Percentiles rank a stretch among this genome's conserved stretches.
These are phyloP conservation scores for Heterobasidion parviporum DNA, from an alignment of 1,284 basidiomycete species.

Conservation along the genomic window DNA sequence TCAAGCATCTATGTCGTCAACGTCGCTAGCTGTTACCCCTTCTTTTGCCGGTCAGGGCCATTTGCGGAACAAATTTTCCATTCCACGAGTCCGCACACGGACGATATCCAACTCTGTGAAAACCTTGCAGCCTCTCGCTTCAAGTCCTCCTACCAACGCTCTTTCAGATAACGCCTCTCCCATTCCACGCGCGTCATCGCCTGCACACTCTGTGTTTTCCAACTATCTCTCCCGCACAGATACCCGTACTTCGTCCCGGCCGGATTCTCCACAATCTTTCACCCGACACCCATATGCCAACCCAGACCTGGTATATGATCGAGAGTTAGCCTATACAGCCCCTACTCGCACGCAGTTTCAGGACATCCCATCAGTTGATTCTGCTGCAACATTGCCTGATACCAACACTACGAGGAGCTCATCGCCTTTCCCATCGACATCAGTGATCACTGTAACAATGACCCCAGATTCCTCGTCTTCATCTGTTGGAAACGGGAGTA, in stretches of 20 bases:
- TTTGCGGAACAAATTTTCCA: conserved; percentile 25
- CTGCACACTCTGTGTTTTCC: conserved; percentile 12
- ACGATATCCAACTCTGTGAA: conserved; percentile 20
- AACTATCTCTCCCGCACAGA: conserved; percentile 7
- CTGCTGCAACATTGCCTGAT: conserved; percentile 48
- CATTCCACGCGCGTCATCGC: conserved; percentile 13
- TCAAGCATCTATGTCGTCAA: conserved; percentile 51
- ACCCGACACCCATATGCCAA: conserved; percentile 65
- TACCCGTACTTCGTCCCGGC: conserved; percentile 8
- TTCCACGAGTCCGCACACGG: conserved; percentile 23
- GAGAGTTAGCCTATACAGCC: conserved; percentile 3
- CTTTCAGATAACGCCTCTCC: conserved; percentile 19
- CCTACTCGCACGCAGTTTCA: neutral
- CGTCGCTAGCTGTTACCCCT: conserved; percentile 32
- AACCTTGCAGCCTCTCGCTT: conserved; percentile 10
- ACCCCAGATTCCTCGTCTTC: conserved; percentile 39
- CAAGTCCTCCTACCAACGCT: conserved; percentile 9
- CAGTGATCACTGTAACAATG: conserved; percentile 27
- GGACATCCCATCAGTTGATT: conserved; percentile 32
- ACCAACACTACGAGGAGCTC: conserved; percentile 27
- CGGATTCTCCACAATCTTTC: conserved; percentile 13
- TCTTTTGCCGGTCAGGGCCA: conserved; percentile 19
- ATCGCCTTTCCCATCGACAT: conserved; percentile 28
- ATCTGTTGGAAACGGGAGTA: conserved; percentile 18
- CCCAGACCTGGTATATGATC: conserved; percentile 34